Conservation (phyloP, 2,329 filamentous ascomycete genomes). For the Botrytis hyacinthi region DNA sequence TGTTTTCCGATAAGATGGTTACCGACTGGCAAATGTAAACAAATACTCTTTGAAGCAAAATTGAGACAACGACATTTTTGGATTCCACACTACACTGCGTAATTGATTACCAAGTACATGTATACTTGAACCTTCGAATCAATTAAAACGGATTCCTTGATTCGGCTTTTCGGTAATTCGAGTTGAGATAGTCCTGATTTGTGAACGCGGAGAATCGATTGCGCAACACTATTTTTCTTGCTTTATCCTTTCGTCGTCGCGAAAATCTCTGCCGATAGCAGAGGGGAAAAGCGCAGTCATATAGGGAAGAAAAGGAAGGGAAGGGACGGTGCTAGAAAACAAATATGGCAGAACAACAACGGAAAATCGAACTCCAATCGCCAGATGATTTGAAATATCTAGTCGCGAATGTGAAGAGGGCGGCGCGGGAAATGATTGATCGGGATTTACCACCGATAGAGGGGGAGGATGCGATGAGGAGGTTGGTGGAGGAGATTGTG, state of each 20-base stretch:
- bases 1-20: not conserved
- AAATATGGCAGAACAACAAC: conserved; percentile 48
- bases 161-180: not conserved
- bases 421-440: conserved; percentile 65
- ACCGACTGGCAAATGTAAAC: not conserved
- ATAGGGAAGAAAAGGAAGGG: not conserved
- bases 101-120: not conserved
- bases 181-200: not conserved
- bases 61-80: not conserved
- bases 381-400: conserved; percentile 71
- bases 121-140: not conserved
- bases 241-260: not conserved
- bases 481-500: conserved; percentile 58
- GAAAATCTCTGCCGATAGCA: not conserved
- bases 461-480: conserved; percentile 56
- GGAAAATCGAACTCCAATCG: conserved; percentile 78
- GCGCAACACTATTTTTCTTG: not conserved
- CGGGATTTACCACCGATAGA: conserved; percentile 66
- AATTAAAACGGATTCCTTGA: not conserved
- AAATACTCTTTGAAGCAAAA: not conserved
- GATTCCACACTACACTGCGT: not conserved
- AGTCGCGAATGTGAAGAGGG: conserved; percentile 64
- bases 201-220: not conserved
- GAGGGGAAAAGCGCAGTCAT: not conserved
- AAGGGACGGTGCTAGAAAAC: not conserved